A percentile compares a stretch with the other conserved stretches of the same genome.
Conservation (phyloP, 768 basidiomycete genomes). For the Boletus pseudopeckii region DNA sequence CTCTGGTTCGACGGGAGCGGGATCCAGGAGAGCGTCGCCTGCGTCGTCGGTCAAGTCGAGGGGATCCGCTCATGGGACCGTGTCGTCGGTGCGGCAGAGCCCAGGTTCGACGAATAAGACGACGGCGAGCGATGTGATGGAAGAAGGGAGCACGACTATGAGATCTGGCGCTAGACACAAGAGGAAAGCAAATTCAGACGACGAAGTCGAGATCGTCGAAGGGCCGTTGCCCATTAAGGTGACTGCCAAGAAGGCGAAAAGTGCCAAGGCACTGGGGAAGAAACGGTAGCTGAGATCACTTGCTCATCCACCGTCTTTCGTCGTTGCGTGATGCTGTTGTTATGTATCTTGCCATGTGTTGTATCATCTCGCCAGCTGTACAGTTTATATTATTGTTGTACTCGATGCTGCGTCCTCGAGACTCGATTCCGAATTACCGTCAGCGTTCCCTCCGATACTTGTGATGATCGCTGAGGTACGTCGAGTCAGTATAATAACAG, state of each 20-base stretch:
- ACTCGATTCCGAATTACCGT: too few species aligned
- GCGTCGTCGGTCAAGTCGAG: slow-evolving; percentile 49
- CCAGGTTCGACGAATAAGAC: slow-evolving; percentile 44
- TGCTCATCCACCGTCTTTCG: too few species aligned
- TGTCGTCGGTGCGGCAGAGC: slow-evolving; percentile 41
- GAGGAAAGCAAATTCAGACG: slow-evolving; percentile 53
- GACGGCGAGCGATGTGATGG: slow-evolving; percentile 41
- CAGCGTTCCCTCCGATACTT: too few species aligned
- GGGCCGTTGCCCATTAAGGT: slow-evolving; percentile 41
- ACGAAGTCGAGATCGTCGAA: slow-evolving; percentile 54
- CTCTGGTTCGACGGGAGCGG: slow-evolving; percentile 8
- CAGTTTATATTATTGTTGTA: too few species aligned
- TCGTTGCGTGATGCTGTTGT: too few species aligned
- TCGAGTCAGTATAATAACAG: too few species aligned
- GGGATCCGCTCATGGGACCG: slow-evolving; percentile 28
- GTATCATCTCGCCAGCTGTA: too few species aligned
- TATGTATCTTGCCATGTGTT: too few species aligned
- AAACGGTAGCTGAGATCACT: slow-evolving; percentile 32
- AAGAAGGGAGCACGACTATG: slow-evolving; percentile 34
- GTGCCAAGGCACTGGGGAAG: slow-evolving; percentile 39
- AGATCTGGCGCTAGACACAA: slow-evolving; percentile 32
- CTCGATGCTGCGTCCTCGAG: too few species aligned
- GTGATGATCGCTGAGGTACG: too few species aligned
- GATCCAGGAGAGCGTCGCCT: slow-evolving; percentile 42
- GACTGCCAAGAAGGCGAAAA: slow-evolving; percentile 32